phyloP scores from a whole-genome alignment of 1,284 basidiomycete genomes.

The Ustilago tritici region DNA sequence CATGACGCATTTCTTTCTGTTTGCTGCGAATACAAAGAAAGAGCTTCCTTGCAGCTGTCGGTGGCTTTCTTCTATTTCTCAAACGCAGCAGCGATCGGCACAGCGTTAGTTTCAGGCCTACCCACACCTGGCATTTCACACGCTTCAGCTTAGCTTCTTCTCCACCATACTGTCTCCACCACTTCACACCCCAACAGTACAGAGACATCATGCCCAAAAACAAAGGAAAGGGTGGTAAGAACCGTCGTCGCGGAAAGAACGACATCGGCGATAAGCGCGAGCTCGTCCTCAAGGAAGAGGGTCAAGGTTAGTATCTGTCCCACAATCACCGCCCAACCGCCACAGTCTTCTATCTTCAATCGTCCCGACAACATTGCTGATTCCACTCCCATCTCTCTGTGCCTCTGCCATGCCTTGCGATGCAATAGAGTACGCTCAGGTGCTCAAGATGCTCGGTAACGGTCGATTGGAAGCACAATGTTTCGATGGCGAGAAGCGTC shows the following conservation, averaged over 20 bases:
- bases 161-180: constrained; percentile 12
- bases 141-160: background rate
- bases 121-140: background rate
- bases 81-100: constrained; percentile 8
- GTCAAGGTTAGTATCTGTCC: constrained; percentile 76
- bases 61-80: background rate
- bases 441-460: constrained; percentile 98
- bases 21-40: background rate
- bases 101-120: constrained; percentile 4
- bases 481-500: constrained; percentile 97
- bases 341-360: background rate
- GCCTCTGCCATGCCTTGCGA: background rate
- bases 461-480: constrained; percentile 96
- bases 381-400: background rate
- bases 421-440: constrained; percentile 91
- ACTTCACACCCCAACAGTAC: constrained; percentile 8
- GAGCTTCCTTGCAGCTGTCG: background rate
- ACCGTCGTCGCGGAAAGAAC: constrained; percentile 99
- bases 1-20: background rate
- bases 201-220: constrained; percentile 57
- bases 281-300: constrained; percentile 97
- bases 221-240: constrained; percentile 90
- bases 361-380: background rate
- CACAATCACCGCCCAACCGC: background rate
- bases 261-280: constrained; percentile 99